A percentile compares a stretch with the other conserved stretches of the same genome.
Conservation (phyloP, 2,329 filamentous ascomycete species). For the Cordyceps pruinosa region DNA sequence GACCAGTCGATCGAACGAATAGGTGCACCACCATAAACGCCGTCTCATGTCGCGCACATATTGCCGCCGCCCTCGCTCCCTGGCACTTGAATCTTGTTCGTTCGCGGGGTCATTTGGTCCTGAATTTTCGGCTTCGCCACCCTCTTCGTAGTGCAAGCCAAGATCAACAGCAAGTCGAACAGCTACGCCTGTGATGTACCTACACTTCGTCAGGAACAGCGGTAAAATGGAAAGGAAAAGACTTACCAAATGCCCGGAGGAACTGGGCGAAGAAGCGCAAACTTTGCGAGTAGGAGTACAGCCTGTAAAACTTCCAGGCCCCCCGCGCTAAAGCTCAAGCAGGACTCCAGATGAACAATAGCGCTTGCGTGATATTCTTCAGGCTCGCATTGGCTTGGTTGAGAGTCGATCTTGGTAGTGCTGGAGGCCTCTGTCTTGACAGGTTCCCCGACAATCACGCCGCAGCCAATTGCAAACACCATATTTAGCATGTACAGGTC, state of each 20-base stretch:
- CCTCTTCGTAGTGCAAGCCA: constrained; percentile 88
- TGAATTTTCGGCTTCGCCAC: constrained; percentile 54
- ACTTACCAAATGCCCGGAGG: constrained; percentile 79
- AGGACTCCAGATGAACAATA: constrained; percentile 83
- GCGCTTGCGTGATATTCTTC: constrained; percentile 96
- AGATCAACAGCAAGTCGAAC: constrained; percentile 85
- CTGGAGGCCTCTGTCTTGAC: constrained; percentile 40
- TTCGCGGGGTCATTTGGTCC: constrained; percentile 16
- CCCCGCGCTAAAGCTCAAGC: constrained; percentile 77
- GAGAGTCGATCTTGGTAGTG: constrained; percentile 21
- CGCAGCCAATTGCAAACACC: constrained; percentile 91
- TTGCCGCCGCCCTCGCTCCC: constrained; percentile 61
- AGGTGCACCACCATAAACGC: constrained; percentile 94
- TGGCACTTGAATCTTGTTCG: constrained; percentile 24
- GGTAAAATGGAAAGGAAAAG: not conserved
- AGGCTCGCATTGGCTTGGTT: constrained; percentile 40
- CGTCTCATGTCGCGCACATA: constrained; percentile 82
- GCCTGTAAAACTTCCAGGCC: constrained; percentile 88
- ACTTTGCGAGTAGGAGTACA: constrained; percentile 83
- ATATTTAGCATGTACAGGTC: constrained; percentile 96
- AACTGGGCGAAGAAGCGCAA: constrained; percentile 84
- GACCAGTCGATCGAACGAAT: constrained; percentile 89
- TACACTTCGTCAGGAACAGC: constrained; percentile 17
- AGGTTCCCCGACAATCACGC: constrained; percentile 73
- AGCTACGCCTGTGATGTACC: constrained; percentile 91